These are phyloP conservation scores for Angomonas deanei DNA, from an alignment of 208 protist species.

Conservation along the genomic window DNA sequence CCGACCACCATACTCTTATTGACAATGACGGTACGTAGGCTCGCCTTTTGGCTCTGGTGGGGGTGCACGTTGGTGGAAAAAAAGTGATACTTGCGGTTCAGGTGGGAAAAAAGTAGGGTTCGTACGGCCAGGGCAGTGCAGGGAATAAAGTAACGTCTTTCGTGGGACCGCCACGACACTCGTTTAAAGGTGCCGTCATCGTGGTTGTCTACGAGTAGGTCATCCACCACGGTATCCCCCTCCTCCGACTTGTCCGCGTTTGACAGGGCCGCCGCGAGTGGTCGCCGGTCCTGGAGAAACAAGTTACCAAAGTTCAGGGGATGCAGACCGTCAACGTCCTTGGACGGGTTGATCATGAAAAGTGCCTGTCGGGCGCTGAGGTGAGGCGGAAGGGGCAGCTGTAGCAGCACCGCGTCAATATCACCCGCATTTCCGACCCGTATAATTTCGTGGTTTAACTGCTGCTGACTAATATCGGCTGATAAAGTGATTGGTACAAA, in stretches of 20 bases:
- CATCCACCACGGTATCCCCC: not conserved
- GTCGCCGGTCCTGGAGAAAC: conserved; percentile 54
- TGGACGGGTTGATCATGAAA: conserved; percentile 56
- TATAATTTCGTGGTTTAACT: conserved; percentile 34
- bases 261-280: conserved; percentile 16
- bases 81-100: conserved; percentile 12
- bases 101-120: conserved; percentile 51
- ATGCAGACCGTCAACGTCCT: conserved; percentile 93
- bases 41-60: not conserved
- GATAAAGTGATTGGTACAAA: conserved; percentile 32
- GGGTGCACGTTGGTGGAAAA: not conserved
- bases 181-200: conserved; percentile 15
- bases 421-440: conserved; percentile 23
- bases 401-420: conserved; percentile 83
- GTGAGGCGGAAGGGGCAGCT: conserved; percentile 91
- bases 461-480: conserved; percentile 15
- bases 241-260: not conserved
- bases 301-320: conserved; percentile 87
- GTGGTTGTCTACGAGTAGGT: conserved; percentile 13
- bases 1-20: conserved; percentile 93
- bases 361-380: conserved; percentile 70
- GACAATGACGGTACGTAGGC: conserved; percentile 88
- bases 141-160: conserved; percentile 52
- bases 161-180: conserved; percentile 27
- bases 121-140: conserved; percentile 59